Conservation (phyloP, 1,139 yeast species). For the Nakaseomyces kungkrabaensis region DNA sequence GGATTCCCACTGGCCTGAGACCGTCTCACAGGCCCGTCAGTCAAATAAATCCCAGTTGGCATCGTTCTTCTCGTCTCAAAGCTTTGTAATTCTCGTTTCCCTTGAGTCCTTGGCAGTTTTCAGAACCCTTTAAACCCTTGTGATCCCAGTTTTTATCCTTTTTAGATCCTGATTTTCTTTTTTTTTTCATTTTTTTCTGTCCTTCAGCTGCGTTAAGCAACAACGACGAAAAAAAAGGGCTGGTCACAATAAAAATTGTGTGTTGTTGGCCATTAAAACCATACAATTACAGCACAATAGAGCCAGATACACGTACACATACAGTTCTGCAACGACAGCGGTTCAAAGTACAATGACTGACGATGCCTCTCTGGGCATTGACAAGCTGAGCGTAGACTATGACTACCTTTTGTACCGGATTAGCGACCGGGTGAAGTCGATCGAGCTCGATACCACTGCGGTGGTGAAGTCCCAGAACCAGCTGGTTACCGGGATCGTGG, state of each 20-base stretch:
- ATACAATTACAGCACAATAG: no score
- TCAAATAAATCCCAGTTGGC: constrained; percentile 28
- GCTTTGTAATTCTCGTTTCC: no score
- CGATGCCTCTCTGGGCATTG: constrained; percentile 56
- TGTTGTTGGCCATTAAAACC: no score
- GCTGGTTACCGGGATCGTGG: constrained; percentile 30
- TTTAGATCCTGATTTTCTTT: no score
- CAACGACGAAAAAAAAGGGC: no score
- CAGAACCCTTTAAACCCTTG: no score
- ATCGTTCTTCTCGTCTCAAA: constrained; percentile 5
- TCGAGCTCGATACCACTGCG: constrained; percentile 32
- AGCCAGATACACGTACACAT: no score
- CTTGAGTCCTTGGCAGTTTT: no score
- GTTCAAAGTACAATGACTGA: constrained; percentile 13
- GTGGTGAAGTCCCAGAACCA: constrained; percentile 28
- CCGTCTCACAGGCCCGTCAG: constrained; percentile 28
- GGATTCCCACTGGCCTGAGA: constrained; percentile 24
- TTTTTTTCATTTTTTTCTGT: no score
- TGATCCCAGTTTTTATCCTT: no score
- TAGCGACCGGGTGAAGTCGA: constrained; percentile 39
- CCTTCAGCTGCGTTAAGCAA: no score
- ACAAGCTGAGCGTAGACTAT: constrained; percentile 47
- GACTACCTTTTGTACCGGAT: constrained; percentile 57
- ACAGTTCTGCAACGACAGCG: neutral
- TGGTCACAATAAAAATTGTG: no score